Evolutionary conservation across 441 rosid genomes (phyloP), one percentile per base, ranked within the genome.

Genomic region (Bocquillonia castaneifolia): DNA sequence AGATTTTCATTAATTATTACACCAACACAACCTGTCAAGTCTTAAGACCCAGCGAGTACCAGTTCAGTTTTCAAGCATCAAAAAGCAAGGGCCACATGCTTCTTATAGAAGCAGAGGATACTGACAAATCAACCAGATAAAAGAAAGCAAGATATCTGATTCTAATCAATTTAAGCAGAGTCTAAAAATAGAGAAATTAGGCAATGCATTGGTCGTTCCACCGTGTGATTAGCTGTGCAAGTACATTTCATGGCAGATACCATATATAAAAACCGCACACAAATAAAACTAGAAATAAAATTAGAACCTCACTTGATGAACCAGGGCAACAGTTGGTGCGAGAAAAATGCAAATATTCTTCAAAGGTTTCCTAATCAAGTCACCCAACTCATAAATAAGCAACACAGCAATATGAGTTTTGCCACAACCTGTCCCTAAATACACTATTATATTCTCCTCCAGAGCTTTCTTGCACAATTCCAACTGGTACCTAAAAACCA

Each of bases 321-420:
- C 97, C 64, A 93, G 83, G 59, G 92, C 89, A 65, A 86, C 90
- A 0, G 99, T 91, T 29, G 99, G 99, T 40, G 99, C 97, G 68
- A 93, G 99, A 84, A 91, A 91, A 60, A 94, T 61, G 67, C 96
- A 91, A 12, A 86, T 80, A 59, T 71, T 86, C 73, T 74, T 85
- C 68, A 70, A 84, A 20, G 99, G 99, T 55, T 79, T 84, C 77
- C 85, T 78, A 63, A 94, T 79, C 85, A 90, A 78, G 70, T 86
- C 84, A 48, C 83, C 84, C 59, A 88, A 70, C 79, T 86, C 97
- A 47, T 90, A 73, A 22, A 94, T 94, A 72, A 94, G 88, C 81
- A 94, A 84, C 68, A 91, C 93, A 5, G 99, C 96, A 58, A 94
- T 91, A 76, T 91, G 99, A 26, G 99, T 94, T 84, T 94, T 94